Percentiles rank a stretch among this genome's conserved stretches.
phyloP scores from a whole-genome alignment of 352 stramenopile species.

The Phytophthora pinifolia region DNA sequence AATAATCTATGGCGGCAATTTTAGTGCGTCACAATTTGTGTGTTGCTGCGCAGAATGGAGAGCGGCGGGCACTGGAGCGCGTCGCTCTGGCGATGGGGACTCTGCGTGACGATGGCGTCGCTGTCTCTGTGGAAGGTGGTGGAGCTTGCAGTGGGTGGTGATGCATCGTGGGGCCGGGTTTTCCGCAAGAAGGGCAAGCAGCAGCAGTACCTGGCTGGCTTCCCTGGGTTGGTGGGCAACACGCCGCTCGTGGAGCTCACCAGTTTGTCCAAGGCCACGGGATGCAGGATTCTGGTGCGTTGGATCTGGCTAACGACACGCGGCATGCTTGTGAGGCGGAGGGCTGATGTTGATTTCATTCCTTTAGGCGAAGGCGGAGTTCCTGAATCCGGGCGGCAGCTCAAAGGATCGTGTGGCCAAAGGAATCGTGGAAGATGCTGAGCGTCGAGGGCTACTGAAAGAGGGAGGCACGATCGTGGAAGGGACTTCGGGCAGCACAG shows the following conservation, averaged over 20 bases:
- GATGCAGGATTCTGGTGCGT: conserved; percentile 86
- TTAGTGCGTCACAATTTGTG: conserved; percentile 20
- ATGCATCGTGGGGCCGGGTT: conserved; percentile 12
- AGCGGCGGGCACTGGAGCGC: conserved; percentile 35
- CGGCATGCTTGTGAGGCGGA: background rate
- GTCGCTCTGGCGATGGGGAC: conserved; percentile 54
- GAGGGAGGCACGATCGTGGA: conserved; percentile 95
- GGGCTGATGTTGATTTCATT: conserved; percentile 1
- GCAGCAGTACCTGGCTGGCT: conserved; percentile 33
- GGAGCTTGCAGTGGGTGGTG: conserved; percentile 35
- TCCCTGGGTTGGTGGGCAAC: conserved; percentile 91
- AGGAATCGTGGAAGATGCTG: conserved; percentile 94
- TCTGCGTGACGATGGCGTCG: conserved; percentile 59
- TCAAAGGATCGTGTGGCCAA: conserved; percentile 97
- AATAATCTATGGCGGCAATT: conserved; percentile 33
- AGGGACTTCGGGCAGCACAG: conserved; percentile 97
- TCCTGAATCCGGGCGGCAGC: conserved; percentile 96
- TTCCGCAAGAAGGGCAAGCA: conserved; percentile 31
- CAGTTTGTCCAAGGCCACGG: conserved; percentile 89
- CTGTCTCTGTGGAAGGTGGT: conserved; percentile 74
- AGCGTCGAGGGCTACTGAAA: conserved; percentile 85
- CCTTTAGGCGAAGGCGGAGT: conserved; percentile 93
- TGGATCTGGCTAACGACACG: background rate
- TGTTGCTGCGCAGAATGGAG: conserved; percentile 23
- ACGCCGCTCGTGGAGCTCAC: conserved; percentile 92